A percentile compares a stretch with the other conserved stretches of the same genome.
Evolutionary conservation across 176 grass and related monocot genomes (phyloP).

Genomic region (Tillandsia leiboldiana): DNA sequence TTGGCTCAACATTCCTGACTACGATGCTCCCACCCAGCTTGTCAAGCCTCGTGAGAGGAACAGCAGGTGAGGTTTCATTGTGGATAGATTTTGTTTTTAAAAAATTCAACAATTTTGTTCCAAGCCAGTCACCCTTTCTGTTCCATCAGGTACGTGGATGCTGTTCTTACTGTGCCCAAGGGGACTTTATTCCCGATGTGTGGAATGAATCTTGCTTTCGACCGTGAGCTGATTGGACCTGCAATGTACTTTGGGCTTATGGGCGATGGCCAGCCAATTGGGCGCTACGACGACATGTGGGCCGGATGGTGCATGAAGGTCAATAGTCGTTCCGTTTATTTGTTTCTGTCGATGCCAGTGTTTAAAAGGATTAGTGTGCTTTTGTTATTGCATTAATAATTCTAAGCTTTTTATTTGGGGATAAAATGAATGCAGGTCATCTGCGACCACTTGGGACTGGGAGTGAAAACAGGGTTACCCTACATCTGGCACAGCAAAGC

Average conservation of each 20-base stretch:
- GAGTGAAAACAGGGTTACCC: constrained; percentile 50
- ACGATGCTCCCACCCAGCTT: constrained; percentile 61
- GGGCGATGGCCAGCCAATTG: constrained; percentile 64
- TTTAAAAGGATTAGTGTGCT: background rate
- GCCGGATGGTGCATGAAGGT: constrained; percentile 64
- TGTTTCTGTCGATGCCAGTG: background rate
- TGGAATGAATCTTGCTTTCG: constrained; percentile 61
- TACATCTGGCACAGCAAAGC: constrained; percentile 66
- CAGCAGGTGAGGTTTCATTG: constrained; percentile 16
- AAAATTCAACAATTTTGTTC: background rate
- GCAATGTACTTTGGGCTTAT: constrained; percentile 73
- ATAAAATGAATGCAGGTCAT: constrained; percentile 28
- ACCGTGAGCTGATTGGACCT: constrained; percentile 55
- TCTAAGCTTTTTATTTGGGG: background rate
- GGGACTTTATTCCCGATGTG: constrained; percentile 61
- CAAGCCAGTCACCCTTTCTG: background rate
- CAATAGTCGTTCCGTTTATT: background rate
- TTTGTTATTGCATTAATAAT: background rate
- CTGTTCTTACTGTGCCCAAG: constrained; percentile 60
- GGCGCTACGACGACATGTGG: constrained; percentile 73
- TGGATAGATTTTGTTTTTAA: background rate
- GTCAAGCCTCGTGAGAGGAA: constrained; percentile 61
- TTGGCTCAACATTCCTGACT: constrained; percentile 61
- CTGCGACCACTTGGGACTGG: constrained; percentile 43
- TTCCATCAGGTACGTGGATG: constrained; percentile 37